A percentile compares a stretch with the other conserved stretches of the same genome.
Evolutionary conservation across 768 basidiomycete species (phyloP).

Genomic region (Lactarius vividus): DNA sequence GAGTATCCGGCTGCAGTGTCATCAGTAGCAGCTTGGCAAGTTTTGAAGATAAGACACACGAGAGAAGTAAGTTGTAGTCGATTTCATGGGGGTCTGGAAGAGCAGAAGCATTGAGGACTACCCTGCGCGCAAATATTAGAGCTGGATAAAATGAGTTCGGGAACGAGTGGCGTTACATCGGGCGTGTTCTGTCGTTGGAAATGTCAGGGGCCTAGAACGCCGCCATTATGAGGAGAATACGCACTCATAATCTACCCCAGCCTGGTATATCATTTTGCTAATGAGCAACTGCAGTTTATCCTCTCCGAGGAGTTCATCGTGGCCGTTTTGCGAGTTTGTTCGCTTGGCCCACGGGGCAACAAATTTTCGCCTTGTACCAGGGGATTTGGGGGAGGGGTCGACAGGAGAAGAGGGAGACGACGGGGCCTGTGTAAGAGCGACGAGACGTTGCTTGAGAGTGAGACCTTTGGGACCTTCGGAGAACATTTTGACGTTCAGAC

Average conservation of each 20-base stretch:
- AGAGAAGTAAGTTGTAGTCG: constrained; percentile 72
- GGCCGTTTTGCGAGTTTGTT: constrained; percentile 31
- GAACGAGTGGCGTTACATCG: constrained; percentile 52
- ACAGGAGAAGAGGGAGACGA: constrained; percentile 42
- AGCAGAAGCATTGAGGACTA: constrained; percentile 78
- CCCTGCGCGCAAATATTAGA: constrained; percentile 46
- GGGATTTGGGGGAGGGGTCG: constrained; percentile 34
- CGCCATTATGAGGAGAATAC: constrained; percentile 32
- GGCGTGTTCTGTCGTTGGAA: constrained; percentile 60
- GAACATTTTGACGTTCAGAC: constrained; percentile 4
- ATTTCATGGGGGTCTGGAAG: constrained; percentile 76
- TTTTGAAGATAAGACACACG: constrained; percentile 40
- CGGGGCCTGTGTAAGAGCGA: constrained; percentile 54
- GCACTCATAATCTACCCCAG: constrained; percentile 88
- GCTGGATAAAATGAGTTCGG: not conserved
- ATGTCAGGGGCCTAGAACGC: constrained; percentile 19
- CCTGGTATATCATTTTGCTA: constrained; percentile 76
- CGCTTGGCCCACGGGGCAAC: constrained; percentile 53
- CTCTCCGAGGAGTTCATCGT: constrained; percentile 29
- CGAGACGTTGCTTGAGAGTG: constrained; percentile 64
- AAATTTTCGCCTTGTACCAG: constrained; percentile 39
- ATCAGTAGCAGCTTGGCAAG: constrained; percentile 23
- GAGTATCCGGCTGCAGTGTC: constrained; percentile 59
- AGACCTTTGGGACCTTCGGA: constrained; percentile 26
- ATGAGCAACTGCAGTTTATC: constrained; percentile 64